These are phyloP conservation scores for Hortaea werneckii DNA, from an alignment of 2,329 filamentous ascomycete species.

Conservation along the genomic window DNA sequence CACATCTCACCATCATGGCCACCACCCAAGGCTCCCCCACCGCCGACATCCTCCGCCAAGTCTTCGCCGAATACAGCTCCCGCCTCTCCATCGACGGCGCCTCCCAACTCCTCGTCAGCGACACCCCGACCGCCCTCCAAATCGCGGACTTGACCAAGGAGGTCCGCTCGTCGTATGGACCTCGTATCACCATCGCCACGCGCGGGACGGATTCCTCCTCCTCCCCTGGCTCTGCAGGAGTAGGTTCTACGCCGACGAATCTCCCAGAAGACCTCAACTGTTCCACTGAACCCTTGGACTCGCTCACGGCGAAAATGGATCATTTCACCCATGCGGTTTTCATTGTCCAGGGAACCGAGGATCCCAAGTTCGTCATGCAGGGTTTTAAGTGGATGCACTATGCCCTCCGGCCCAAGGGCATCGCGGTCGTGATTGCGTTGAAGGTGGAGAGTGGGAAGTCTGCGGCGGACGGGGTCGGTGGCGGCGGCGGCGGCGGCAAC, in stretches of 20 bases:
- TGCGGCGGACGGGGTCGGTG: too few relatives aligned
- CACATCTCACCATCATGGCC: background rate
- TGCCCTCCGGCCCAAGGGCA: conserved; percentile 17
- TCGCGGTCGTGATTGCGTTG: conserved; percentile 15
- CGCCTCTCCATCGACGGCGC: conserved; percentile 13
- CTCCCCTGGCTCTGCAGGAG: background rate
- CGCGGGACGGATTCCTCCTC: conserved; percentile 3
- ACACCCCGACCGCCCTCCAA: conserved; percentile 11
- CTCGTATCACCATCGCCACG: conserved; percentile 14
- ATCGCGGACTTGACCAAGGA: conserved; percentile 10
- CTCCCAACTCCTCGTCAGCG: conserved; percentile 14
- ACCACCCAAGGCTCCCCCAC: conserved; percentile 2
- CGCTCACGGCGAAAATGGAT: conserved; percentile 13
- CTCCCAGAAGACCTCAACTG: conserved; percentile 6
- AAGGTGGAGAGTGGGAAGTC: conserved; percentile 5
- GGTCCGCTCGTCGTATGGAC: conserved; percentile 17
- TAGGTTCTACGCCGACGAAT: background rate
- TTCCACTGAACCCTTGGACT: conserved; percentile 7
- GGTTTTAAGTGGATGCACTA: conserved; percentile 17
- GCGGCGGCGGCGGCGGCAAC: too few relatives aligned
- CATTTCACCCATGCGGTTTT: conserved; percentile 18
- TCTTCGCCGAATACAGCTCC: conserved; percentile 11
- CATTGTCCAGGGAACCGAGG: conserved; percentile 10
- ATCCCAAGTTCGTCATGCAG: conserved; percentile 15
- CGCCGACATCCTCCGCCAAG: conserved; percentile 7